Evolutionary conservation across 1,139 yeast species (phyloP), one percentile per base, ranked within the genome.

Genomic region (Saccharomyces pastorianus): DNA sequence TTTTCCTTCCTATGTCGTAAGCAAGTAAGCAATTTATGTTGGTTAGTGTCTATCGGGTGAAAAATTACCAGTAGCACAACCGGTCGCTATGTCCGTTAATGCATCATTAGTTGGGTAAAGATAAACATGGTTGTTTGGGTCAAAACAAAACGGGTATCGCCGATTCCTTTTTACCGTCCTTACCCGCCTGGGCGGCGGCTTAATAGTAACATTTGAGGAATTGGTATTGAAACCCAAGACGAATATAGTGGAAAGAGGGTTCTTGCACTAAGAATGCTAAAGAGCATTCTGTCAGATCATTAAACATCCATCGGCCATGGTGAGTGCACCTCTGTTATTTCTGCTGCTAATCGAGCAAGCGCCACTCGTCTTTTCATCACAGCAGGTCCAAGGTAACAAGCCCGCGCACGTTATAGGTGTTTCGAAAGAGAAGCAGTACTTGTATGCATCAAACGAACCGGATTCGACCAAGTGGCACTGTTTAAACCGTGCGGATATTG

Each of bases 401-500:
- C 23, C 23, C 23, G 23, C 23, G 14, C 28, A 28, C 23, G 29
- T 54, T 4, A 42, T 62, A 29, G 61, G 60, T 41, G 71, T 71
- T 3, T 62, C 70, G 11, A 38, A 25, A 13, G 47, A 41, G 17
- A 34, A 29, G 25, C 42, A 23, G 25, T 9, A 26, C 23, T 23
- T 23, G 25, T 51, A 51, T 47, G 42, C 14, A 2, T 58, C 68
- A 7, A 61, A 61, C 9, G 55, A 50, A 26, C 79, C 76, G 56
- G 53, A 48, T 38, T 17, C 6, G 25, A 17, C n/a, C 8, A 73
- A 75, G 55, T 91, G 95, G 91, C 71, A 74, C 8, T 91, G 98
- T 72, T 68, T 91, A 46, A 68, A 73, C 26, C 78, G 86, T 64
- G 84, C 95, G 0, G 77, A 82, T 17, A 80, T 89, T 5, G 75